Evolutionary conservation across 2,329 filamentous ascomycete species (phyloP).

Genomic region (Acarospora socialis): DNA sequence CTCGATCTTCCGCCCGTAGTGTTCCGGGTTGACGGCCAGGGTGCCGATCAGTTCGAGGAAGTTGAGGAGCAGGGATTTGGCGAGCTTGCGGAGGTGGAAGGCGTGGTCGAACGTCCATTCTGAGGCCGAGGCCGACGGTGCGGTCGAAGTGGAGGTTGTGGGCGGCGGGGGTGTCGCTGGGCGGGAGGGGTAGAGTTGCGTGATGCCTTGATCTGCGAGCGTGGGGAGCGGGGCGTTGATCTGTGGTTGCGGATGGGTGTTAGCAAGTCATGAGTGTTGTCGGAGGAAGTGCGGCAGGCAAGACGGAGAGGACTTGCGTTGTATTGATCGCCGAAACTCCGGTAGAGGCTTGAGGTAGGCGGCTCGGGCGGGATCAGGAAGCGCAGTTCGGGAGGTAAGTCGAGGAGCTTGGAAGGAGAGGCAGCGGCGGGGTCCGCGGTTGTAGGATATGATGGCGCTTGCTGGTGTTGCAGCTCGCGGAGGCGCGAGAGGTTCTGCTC

Average conservation of each 20-base stretch:
- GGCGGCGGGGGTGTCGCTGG: conserved; percentile 24
- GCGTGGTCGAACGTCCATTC: conserved; percentile 35
- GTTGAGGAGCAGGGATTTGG: conserved; percentile 74
- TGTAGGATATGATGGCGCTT: conserved; percentile 17
- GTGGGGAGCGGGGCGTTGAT: conserved; percentile 47
- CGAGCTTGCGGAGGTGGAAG: conserved; percentile 56
- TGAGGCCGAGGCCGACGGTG: conserved; percentile 32
- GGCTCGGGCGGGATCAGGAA: conserved; percentile 70
- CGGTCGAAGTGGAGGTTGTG: conserved; percentile 46
- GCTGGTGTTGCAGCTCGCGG: conserved; percentile 32
- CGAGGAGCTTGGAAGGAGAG: conserved; percentile 23
- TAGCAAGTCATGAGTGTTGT: conserved; percentile 10
- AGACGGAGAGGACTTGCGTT: conserved; percentile 27
- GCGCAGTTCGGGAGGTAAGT: conserved; percentile 55
- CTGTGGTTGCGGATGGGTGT: conserved; percentile 17
- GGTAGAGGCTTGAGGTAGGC: conserved; percentile 56
- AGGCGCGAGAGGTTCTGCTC: conserved; percentile 53
- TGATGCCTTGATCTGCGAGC: conserved; percentile 56
- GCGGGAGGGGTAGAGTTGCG: conserved; percentile 49
- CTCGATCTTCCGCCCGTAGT: conserved; percentile 56
- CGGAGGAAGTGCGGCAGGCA: background rate
- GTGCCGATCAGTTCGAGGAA: conserved; percentile 73
- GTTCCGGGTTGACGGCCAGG: conserved; percentile 50
- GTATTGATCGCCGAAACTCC: conserved; percentile 57
- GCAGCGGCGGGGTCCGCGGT: conserved; percentile 16